A percentile compares a stretch with the other conserved stretches of the same genome.
Evolutionary conservation across 495 filamentous ascomycete genomes (phyloP).

Genomic region (Thermothielavioides terrestris): DNA sequence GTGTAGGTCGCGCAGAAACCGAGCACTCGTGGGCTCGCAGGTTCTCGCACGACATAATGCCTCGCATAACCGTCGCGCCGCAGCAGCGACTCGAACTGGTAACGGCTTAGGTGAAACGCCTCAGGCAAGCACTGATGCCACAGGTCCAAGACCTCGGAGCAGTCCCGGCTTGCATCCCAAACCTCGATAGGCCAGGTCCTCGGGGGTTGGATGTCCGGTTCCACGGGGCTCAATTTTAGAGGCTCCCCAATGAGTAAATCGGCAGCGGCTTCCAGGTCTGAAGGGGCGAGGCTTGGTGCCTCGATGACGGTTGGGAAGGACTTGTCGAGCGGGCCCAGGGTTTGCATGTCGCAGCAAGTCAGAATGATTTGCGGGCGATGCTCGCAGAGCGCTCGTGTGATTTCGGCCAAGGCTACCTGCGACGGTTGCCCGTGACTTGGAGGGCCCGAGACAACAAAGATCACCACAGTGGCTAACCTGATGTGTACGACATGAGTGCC

Average conservation of each 20-base stretch:
- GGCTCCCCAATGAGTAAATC: constrained; percentile 42
- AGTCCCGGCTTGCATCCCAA: constrained; percentile 38
- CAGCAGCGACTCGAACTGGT: constrained; percentile 45
- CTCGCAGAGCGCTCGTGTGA: constrained; percentile 36
- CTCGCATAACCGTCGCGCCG: constrained; percentile 52
- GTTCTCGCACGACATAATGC: constrained; percentile 53
- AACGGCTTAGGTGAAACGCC: constrained; percentile 35
- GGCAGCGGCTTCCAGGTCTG: constrained; percentile 47
- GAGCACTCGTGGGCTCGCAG: constrained; percentile 39
- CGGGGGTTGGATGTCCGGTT: constrained; percentile 29
- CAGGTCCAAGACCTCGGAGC: constrained; percentile 34
- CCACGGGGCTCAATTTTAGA: constrained; percentile 6
- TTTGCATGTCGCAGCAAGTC: constrained; percentile 35
- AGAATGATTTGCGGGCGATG: constrained; percentile 43
- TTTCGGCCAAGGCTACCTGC: constrained; percentile 37
- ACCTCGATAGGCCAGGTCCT: constrained; percentile 40
- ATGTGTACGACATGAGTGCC: constrained; percentile 52
- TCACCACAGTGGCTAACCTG: constrained; percentile 43
- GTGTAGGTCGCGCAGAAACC: constrained; percentile 55
- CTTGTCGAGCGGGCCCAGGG: constrained; percentile 27
- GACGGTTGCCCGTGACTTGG: constrained; percentile 28
- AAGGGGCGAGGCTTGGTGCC: constrained; percentile 38
- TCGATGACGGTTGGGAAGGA: constrained; percentile 42
- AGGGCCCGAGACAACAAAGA: constrained; percentile 45
- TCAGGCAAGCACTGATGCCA: constrained; percentile 44